These are phyloP conservation scores for Exophiala viscosa DNA, from an alignment of 2,329 filamentous ascomycete genomes.

Conservation along the genomic window DNA sequence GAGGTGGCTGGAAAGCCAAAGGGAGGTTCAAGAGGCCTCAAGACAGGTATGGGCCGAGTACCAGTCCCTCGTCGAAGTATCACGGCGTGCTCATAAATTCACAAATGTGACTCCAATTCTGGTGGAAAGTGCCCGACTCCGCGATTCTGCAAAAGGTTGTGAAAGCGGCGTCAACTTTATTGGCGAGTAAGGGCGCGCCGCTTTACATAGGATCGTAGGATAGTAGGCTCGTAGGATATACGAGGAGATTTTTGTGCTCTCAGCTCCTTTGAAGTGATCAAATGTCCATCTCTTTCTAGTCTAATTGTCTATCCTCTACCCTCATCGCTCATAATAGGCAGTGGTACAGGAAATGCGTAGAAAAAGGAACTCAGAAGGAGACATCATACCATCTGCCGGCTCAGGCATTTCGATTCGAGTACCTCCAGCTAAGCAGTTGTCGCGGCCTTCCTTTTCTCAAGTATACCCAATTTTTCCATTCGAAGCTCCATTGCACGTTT, in stretches of 20 bases:
- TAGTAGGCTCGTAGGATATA: no score
- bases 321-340: no score
- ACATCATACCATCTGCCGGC: no score
- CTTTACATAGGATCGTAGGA: background rate
- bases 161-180: background rate
- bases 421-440: background rate
- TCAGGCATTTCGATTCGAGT: no score
- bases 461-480: constrained; percentile 41
- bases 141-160: background rate
- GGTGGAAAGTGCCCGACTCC: constrained; percentile 2
- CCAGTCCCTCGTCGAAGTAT: background rate
- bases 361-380: no score
- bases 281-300: no score
- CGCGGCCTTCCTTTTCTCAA: constrained; percentile 4
- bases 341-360: no score
- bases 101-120: constrained; percentile 13
- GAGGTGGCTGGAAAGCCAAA: background rate
- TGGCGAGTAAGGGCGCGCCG: background rate
- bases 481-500: constrained; percentile 67
- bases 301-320: no score
- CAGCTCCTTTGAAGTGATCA: no score
- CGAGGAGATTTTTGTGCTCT: no score
- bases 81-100: background rate
- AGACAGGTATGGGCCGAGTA: background rate
- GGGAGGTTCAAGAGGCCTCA: background rate